Evolutionary conservation across 176 grass and related monocot genomes (phyloP).

Genomic region (Carex scoparia): DNA sequence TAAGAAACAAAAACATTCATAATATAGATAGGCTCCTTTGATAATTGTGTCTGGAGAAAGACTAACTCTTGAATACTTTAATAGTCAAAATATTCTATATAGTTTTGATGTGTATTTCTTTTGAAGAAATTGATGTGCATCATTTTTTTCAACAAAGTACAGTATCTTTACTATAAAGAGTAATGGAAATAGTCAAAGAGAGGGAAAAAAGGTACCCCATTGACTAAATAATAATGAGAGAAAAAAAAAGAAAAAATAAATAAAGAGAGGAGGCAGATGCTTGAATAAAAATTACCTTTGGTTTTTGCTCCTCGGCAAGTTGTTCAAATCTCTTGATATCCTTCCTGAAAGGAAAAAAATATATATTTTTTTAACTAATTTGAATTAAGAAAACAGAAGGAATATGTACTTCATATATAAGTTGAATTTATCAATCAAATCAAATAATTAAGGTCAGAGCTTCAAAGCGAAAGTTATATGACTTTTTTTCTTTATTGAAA

Average conservation of each 20-base stretch:
- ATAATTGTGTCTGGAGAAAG: no score
- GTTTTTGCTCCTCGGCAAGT: constrained; percentile 17
- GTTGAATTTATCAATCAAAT: background rate
- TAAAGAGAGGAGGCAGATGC: background rate
- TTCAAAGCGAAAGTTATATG: no score
- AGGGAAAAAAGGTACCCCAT: background rate
- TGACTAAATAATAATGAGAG: background rate
- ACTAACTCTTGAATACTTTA: background rate
- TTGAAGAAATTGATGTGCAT: background rate
- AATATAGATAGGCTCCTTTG: no score
- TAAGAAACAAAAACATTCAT: no score
- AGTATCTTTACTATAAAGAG: background rate
- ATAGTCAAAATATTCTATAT: background rate
- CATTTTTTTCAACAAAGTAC: background rate
- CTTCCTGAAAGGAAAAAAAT: constrained; percentile 13
- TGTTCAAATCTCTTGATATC: constrained; percentile 20
- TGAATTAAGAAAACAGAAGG: background rate
- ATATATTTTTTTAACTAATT: background rate
- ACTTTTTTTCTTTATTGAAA: no score
- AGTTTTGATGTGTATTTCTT: background rate
- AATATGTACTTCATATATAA: background rate
- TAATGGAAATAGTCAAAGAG: background rate
- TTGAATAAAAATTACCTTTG: constrained; percentile 22
- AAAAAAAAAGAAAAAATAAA: background rate
- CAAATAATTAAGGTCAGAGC: no score